Evolutionary conservation across 768 basidiomycete species (phyloP).

Genomic region (Pleurotus tuoliensis): DNA sequence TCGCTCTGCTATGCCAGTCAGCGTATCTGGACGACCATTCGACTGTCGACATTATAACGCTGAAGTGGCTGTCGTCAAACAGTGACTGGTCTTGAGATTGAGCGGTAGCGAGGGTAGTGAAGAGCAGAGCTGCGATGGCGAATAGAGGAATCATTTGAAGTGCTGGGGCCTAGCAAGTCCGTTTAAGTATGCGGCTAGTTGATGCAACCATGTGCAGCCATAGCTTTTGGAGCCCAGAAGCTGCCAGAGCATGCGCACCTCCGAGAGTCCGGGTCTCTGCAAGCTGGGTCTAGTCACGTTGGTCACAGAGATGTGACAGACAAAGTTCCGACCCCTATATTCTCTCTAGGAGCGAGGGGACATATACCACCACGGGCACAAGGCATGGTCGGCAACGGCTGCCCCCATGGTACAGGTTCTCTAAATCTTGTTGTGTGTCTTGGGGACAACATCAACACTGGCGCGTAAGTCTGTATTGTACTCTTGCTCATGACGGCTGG

Average conservation of each 20-base stretch:
- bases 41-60: not conserved
- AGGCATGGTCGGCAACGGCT: too few relatives aligned
- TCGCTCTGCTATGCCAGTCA: slow-evolving; percentile 27
- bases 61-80: not conserved
- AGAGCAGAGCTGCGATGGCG: not conserved
- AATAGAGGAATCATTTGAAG: not conserved
- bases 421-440: too few relatives aligned
- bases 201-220: not conserved
- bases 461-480: too few relatives aligned
- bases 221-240: not conserved
- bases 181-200: not conserved
- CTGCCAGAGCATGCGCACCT: not conserved
- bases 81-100: not conserved
- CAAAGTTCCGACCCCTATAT: too few relatives aligned
- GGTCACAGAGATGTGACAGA: too few relatives aligned
- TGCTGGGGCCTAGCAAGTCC: not conserved
- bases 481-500: too few relatives aligned
- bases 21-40: slow-evolving; percentile 19
- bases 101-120: not conserved
- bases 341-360: too few relatives aligned
- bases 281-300: too few relatives aligned
- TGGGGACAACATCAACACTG: too few relatives aligned
- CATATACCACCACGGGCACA: too few relatives aligned
- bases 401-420: too few relatives aligned
- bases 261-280: not conserved